phyloP scores from a whole-genome alignment of 2,329 filamentous ascomycete species.

The Microcyclosporella mali region DNA sequence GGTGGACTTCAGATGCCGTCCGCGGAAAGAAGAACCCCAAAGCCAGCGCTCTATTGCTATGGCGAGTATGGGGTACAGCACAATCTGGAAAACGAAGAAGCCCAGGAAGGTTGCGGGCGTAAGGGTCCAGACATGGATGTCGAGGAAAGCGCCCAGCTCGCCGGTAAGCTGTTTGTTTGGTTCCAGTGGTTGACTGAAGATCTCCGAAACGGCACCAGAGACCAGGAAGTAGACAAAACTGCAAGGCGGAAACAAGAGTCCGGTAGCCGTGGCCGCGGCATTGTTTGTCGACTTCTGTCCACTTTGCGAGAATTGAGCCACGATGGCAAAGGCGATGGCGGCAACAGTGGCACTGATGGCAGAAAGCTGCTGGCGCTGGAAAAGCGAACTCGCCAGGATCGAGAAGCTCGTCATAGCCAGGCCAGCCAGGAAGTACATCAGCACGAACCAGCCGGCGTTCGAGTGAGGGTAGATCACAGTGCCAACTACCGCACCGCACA shows the following conservation, averaged over 20 bases:
- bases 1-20: slow-evolving; percentile 34
- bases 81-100: slow-evolving; percentile 67
- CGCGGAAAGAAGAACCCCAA: slow-evolving; percentile 60
- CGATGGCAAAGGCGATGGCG: slow-evolving; percentile 66
- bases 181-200: slow-evolving; percentile 14
- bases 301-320: slow-evolving; percentile 58
- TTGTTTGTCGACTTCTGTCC: slow-evolving; percentile 53
- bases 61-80: slow-evolving; percentile 68
- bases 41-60: slow-evolving; percentile 65
- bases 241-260: slow-evolving; percentile 74
- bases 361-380: slow-evolving; percentile 76
- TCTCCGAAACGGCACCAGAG: slow-evolving; percentile 26
- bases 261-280: slow-evolving; percentile 60
- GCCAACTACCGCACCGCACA: slow-evolving; percentile 65
- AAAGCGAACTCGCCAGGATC: slow-evolving; percentile 72
- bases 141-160: slow-evolving; percentile 4
- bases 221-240: slow-evolving; percentile 78
- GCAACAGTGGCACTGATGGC: slow-evolving; percentile 69
- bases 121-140: slow-evolving; percentile 11
- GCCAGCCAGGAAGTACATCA: slow-evolving; percentile 65
- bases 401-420: slow-evolving; percentile 73
- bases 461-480: slow-evolving; percentile 44
- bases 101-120: slow-evolving; percentile 56
- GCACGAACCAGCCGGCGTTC: slow-evolving; percentile 38
- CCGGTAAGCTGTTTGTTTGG: neutral